A percentile compares a stretch with the other conserved stretches of the same genome.
Evolutionary conservation across 2,329 filamentous ascomycete genomes (phyloP).

Genomic region (Fusarium sp.): DNA sequence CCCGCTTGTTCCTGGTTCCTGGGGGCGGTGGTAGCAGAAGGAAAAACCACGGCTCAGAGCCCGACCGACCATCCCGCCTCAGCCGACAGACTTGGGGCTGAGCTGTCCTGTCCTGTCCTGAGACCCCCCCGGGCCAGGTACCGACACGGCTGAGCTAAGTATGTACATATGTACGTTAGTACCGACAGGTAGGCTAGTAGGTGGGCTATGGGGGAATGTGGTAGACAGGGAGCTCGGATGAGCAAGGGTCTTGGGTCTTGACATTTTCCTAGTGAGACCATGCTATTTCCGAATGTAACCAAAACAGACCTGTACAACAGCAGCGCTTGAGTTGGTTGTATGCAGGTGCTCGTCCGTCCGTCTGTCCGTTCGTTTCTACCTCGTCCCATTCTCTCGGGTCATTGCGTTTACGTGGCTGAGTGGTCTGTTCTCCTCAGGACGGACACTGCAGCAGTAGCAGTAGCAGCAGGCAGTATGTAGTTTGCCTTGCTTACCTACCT

Average conservation of each 20-base stretch:
- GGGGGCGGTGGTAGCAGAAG: too few relatives aligned
- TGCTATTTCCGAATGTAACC: constrained; percentile 14
- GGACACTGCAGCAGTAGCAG: too few relatives aligned
- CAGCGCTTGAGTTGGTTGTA: neutral
- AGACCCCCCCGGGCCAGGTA: constrained; percentile 23
- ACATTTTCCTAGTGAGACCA: neutral
- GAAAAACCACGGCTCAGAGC: too few relatives aligned
- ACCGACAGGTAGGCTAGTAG: constrained; percentile 21
- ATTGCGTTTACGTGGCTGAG: constrained; percentile 3
- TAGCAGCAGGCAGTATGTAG: too few relatives aligned
- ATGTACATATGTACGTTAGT: too few relatives aligned
- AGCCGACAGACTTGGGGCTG: neutral
- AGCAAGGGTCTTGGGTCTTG: constrained; percentile 30
- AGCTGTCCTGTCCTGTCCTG: neutral
- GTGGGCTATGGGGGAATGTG: constrained; percentile 37
- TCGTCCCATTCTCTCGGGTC: constrained; percentile 19
- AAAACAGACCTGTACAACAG: too few relatives aligned
- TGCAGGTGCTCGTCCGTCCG: too few relatives aligned
- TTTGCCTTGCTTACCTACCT: neutral
- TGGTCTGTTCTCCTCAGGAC: neutral
- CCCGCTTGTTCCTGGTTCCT: constrained; percentile 18
- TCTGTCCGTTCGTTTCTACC: too few relatives aligned
- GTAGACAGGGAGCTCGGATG: constrained; percentile 36
- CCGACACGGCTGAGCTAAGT: constrained; percentile 26
- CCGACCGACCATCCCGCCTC: too few relatives aligned